Conservation (phyloP, 306 rosid species). For the Dryas octopetala region DNA sequence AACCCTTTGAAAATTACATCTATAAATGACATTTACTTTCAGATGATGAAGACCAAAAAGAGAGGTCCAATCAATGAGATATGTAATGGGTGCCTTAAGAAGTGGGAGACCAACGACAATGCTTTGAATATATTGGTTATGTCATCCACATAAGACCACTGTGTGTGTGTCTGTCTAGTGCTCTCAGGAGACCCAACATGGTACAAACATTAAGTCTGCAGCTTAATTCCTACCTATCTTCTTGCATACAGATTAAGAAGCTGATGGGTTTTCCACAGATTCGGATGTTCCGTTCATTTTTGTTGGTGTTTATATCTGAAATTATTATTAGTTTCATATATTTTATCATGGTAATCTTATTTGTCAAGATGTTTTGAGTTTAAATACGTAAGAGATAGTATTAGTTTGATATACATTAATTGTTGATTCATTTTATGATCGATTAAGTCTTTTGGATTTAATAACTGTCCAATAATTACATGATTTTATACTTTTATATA, state of each 20-base stretch:
- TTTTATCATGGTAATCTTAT: too few relatives aligned
- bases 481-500: too few relatives aligned
- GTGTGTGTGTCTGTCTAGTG: slow-evolving; percentile 7
- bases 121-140: slow-evolving; percentile 28
- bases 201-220: neutral
- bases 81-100: slow-evolving; percentile 28
- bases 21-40: neutral
- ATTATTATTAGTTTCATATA: too few relatives aligned
- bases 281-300: too few relatives aligned
- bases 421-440: neutral
- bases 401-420: neutral
- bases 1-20: neutral
- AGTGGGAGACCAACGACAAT: slow-evolving; percentile 35
- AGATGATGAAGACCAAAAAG: neutral
- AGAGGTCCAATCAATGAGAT: slow-evolving; percentile 28
- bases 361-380: too few relatives aligned
- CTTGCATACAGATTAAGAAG: neutral
- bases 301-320: too few relatives aligned
- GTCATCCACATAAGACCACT: slow-evolving; percentile 21
- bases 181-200: slow-evolving; percentile 5
- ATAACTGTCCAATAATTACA: too few relatives aligned
- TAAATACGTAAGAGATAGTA: too few relatives aligned
- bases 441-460: too few relatives aligned
- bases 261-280: too few relatives aligned
- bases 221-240: neutral